Evolutionary conservation across 768 basidiomycete species (phyloP).

Genomic region (Sutorius australiensis): DNA sequence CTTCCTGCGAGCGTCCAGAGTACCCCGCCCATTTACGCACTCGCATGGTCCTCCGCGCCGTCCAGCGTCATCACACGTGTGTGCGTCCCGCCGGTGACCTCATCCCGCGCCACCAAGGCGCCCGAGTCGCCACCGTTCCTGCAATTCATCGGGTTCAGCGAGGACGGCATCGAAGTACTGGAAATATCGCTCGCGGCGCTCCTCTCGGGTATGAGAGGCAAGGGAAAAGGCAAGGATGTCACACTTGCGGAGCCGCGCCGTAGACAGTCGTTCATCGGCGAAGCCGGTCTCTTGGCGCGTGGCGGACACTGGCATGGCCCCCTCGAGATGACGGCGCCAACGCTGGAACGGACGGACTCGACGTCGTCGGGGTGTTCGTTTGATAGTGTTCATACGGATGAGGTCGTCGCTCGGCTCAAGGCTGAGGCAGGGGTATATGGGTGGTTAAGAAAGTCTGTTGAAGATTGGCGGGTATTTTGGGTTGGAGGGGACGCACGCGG

Average conservation of each 20-base stretch:
- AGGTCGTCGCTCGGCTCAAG: constrained; percentile 42
- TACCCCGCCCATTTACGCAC: constrained; percentile 47
- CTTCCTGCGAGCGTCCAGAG: constrained; percentile 50
- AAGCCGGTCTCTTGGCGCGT: constrained; percentile 42
- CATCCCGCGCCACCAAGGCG: background rate
- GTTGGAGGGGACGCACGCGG: constrained; percentile 53
- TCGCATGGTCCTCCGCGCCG: constrained; percentile 60
- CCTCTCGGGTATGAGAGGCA: constrained; percentile 28
- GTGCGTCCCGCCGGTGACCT: constrained; percentile 31
- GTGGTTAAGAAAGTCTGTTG: constrained; percentile 68
- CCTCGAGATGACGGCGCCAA: constrained; percentile 23
- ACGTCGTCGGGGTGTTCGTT: constrained; percentile 43
- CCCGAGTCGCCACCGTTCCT: constrained; percentile 41
- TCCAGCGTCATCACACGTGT: constrained; percentile 52
- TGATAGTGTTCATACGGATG: constrained; percentile 52
- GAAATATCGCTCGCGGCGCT: constrained; percentile 59
- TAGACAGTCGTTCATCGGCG: constrained; percentile 63
- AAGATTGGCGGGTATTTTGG: constrained; percentile 84
- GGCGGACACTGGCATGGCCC: constrained; percentile 49
- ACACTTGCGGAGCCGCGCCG: constrained; percentile 42
- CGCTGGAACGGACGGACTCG: constrained; percentile 44
- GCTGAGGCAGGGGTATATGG: constrained; percentile 69
- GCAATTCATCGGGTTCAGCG: constrained; percentile 67
- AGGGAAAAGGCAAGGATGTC: constrained; percentile 40
- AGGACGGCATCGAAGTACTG: constrained; percentile 70